Percentiles rank a stretch among this genome's conserved stretches.
Evolutionary conservation across 225 moss, liverwort and hornwort genomes (phyloP).

Genomic region (Straminergon stramineum): DNA sequence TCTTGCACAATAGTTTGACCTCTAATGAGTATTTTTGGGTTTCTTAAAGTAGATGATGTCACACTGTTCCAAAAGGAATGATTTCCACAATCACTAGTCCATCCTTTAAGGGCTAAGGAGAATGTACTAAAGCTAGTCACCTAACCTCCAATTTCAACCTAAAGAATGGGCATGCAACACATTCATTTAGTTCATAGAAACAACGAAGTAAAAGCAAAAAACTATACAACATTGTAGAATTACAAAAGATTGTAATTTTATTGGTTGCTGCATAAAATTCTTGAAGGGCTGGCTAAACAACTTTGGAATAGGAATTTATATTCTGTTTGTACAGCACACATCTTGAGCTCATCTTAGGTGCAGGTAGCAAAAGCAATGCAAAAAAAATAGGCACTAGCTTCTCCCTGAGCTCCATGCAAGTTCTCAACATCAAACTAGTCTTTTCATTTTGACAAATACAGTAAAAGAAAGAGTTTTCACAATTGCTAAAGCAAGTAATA

Average conservation of each 20-base stretch:
- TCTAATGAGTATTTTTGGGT: no score
- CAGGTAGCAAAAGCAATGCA: neutral
- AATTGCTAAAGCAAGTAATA: neutral
- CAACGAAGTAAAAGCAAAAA: neutral
- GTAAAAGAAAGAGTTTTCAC: neutral
- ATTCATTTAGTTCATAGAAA: no score
- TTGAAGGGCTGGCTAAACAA: neutral
- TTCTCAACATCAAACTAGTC: neutral
- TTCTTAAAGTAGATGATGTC: no score
- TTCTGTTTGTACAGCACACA: neutral
- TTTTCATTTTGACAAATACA: neutral
- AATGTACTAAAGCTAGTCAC: neutral
- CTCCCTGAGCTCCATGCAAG: neutral
- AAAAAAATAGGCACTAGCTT: neutral
- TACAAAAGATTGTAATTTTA: neutral
- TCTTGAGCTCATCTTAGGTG: neutral
- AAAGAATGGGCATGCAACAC: neutral
- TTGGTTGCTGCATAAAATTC: neutral
- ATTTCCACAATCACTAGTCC: no score
- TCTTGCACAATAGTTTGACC: no score
- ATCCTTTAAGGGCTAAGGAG: no score
- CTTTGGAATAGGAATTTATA: neutral
- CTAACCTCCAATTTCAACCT: no score
- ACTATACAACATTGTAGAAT: neutral
- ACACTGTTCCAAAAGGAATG: no score